These are phyloP conservation scores for Diaporthe longicolla DNA, from an alignment of 2,329 filamentous ascomycete genomes.

Conservation along the genomic window DNA sequence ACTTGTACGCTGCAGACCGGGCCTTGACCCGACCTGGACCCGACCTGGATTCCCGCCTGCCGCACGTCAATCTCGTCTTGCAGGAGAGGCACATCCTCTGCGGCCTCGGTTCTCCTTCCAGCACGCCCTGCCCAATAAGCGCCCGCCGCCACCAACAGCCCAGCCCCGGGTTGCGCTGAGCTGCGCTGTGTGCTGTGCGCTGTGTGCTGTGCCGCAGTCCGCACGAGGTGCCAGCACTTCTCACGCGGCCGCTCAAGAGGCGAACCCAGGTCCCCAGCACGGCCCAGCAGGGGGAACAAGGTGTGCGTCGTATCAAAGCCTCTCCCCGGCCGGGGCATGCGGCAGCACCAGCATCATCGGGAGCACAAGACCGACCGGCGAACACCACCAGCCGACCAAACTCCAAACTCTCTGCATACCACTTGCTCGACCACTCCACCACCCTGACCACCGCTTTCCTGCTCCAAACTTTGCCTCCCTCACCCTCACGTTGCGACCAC, in stretches of 20 bases:
- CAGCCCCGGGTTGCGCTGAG: conserved; percentile 12
- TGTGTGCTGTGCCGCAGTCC: conserved; percentile 32
- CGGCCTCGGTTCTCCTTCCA: conserved; percentile 13
- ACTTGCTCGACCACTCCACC: neutral
- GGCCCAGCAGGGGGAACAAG: conserved; percentile 10
- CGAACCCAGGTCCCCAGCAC: conserved; percentile 10
- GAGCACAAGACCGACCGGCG: conserved; percentile 32
- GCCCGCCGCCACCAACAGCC: conserved; percentile 23
- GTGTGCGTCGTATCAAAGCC: conserved; percentile 34
- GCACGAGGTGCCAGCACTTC: conserved; percentile 34
- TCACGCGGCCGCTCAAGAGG: conserved; percentile 33
- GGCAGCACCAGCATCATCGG: conserved; percentile 31
- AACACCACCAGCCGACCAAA: conserved; percentile 31
- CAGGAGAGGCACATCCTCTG: conserved; percentile 31
- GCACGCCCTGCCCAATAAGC: conserved; percentile 21
- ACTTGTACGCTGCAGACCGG: conserved; percentile 17
- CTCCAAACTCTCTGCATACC: conserved; percentile 21
- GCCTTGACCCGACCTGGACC: conserved; percentile 13
- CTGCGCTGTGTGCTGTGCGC: conserved; percentile 26
- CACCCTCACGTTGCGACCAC: conserved; percentile 6
- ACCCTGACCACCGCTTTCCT: neutral
- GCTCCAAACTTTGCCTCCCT: conserved; percentile 1
- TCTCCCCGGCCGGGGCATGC: conserved; percentile 27
- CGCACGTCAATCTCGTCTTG: conserved; percentile 32
- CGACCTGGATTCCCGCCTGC: neutral